Conservation (phyloP, 169 alveolate genomes). For the Plasmodium malariae region DNA sequence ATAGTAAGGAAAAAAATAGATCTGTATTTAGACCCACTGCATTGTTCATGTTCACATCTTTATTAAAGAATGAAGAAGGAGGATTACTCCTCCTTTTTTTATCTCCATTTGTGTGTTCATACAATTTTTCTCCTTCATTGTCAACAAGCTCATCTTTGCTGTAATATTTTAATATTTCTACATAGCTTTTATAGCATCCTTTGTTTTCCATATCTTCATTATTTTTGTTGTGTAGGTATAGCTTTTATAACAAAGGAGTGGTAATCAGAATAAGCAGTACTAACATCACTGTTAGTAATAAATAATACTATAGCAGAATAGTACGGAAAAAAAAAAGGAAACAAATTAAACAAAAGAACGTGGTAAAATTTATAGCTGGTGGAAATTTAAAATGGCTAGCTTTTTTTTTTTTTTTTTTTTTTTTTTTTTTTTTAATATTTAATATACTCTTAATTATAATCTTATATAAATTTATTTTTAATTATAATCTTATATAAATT, state of each 20-base stretch:
- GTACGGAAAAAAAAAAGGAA: too few relatives aligned
- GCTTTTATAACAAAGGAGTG: not conserved
- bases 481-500: too few relatives aligned
- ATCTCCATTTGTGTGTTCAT: not conserved
- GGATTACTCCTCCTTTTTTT: not conserved
- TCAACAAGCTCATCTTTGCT: slow-evolving; percentile 25
- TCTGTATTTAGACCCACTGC: not conserved
- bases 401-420: too few relatives aligned
- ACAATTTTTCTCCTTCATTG: not conserved
- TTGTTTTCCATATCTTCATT: slow-evolving; percentile 18
- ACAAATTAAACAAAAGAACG: too few relatives aligned
- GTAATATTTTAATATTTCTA: slow-evolving; percentile 44
- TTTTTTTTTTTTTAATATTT: too few relatives aligned
- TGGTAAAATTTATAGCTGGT: too few relatives aligned
- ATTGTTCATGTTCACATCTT: not conserved
- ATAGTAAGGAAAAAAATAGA: slow-evolving; percentile 1
- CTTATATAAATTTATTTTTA: too few relatives aligned
- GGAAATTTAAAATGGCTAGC: too few relatives aligned
- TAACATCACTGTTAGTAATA: too few relatives aligned
- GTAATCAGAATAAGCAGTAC: not conserved
- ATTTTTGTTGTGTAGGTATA: not conserved
- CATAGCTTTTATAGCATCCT: slow-evolving; percentile 15
- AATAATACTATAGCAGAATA: too few relatives aligned
- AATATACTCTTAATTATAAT: too few relatives aligned
- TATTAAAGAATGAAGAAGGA: not conserved